Base-by-base conservation (phyloP, 2,329 filamentous ascomycete species). In the Ascochyta lentis region DNA sequence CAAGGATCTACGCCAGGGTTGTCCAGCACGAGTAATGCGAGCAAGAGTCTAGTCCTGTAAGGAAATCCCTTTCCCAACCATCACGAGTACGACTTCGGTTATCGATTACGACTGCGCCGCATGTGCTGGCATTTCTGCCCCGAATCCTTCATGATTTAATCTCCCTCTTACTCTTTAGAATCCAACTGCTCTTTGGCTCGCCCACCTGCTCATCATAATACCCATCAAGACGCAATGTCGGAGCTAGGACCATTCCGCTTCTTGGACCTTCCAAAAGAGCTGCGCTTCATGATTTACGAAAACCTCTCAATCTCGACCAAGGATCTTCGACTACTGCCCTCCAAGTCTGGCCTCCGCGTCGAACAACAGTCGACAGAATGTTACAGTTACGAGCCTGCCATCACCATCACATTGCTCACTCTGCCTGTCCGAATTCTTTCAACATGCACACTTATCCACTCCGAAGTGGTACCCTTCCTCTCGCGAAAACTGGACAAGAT, bases 261-360 rank as follows among this genome's bases (percentile, higher is more conserved):
- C 3, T 42, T 58, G 13, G 56, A 55, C 15, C 51, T 58, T 12
- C 56, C 56, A 12, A 58, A 58, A 10, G 56, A 58, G 34, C 16
- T 58, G 29, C 56, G 56, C n/a, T 47, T 48, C 15, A 58, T 58
- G 22, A 26, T 58, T 13, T 58, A 58, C 42, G 56, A 55, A 13
- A 51, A 40, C 13, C 46, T 58, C 4, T 23, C 6, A 15, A 49
- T 47, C n/a, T 46, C 41, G 10, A 49, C 27, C 10, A 57, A 42
- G 24, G 39, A 37, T 4, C 6, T 44, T 15, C 44, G 24, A 23
- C 16, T 57, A 2, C 15, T 45, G 9, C 44, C 43, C 15, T 15
- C 31, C 4, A 23, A 24, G 9, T 13, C 41, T 24, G 23, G 42
- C 4, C 13, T 49, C 3, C n/a, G 16, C 5, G 3, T 56, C 13